phyloP scores from a whole-genome alignment of 2,329 filamentous ascomycete species.

The Plectosphaerella plurivora region DNA sequence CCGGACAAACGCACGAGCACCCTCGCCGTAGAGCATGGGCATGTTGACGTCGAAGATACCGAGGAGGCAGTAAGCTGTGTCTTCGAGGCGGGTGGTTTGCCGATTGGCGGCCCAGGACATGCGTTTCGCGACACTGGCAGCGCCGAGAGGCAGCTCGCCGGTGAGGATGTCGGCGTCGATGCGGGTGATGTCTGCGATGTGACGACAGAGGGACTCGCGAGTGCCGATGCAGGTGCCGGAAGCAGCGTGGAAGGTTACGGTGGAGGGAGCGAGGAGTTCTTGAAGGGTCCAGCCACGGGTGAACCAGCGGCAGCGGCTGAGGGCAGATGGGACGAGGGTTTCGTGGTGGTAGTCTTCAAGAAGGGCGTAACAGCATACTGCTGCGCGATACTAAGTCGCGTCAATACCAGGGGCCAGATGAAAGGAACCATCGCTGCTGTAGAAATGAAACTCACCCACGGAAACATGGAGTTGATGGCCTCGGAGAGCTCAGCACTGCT shows the following conservation, averaged over 20 bases:
- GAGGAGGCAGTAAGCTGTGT: constrained; percentile 18
- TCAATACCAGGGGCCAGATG: too few species aligned
- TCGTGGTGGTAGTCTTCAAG: too few species aligned
- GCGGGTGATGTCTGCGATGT: background rate
- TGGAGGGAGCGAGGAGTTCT: too few species aligned
- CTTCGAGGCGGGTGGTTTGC: constrained; percentile 16
- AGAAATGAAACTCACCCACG: background rate
- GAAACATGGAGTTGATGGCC: constrained; percentile 15
- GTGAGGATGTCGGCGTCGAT: background rate
- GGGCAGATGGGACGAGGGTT: too few species aligned
- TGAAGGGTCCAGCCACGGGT: too few species aligned
- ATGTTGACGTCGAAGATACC: constrained; percentile 19
- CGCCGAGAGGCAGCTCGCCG: background rate
- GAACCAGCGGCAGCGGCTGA: too few species aligned
- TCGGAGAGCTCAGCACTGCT: constrained; percentile 11
- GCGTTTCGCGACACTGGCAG: background rate
- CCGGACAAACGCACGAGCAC: constrained; percentile 8
- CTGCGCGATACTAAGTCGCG: too few species aligned
- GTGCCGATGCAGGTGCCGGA: too few species aligned
- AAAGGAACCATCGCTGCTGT: too few species aligned
- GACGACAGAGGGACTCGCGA: too few species aligned
- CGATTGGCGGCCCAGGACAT: constrained; percentile 18
- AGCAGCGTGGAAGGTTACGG: too few species aligned
- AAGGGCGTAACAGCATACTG: too few species aligned
- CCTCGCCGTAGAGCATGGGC: constrained; percentile 18